Evolutionary conservation across 2,329 filamentous ascomycete genomes (phyloP).

Genomic region (Sclerotinia spermophila): DNA sequence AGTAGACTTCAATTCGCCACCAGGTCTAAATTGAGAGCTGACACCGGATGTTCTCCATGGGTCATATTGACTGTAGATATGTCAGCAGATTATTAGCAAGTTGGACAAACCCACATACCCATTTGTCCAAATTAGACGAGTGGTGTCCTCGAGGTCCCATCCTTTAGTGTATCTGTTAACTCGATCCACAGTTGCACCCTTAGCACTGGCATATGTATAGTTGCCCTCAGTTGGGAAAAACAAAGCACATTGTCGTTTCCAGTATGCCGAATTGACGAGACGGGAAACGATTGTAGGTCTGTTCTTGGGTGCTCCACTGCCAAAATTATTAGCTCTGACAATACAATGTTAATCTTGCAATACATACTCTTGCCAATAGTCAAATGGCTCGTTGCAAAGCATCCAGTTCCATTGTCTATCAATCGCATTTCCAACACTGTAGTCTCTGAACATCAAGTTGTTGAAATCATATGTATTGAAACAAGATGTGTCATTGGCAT

Average conservation of each 20-base stretch:
- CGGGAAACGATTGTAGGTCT: constrained; percentile 50
- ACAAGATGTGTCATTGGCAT: constrained; percentile 45
- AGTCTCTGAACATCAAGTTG: constrained; percentile 50
- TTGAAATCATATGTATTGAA: constrained; percentile 50
- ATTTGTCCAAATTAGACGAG: constrained; percentile 55
- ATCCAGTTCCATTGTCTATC: constrained; percentile 56
- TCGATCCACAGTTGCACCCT: constrained; percentile 45
- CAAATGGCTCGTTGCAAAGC: constrained; percentile 60
- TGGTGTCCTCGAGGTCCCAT: constrained; percentile 50
- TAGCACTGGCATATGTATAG: constrained; percentile 47
- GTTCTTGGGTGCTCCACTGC: constrained; percentile 44
- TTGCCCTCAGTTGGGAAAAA: constrained; percentile 51
- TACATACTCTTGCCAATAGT: constrained; percentile 51
- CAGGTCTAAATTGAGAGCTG: constrained; percentile 50
- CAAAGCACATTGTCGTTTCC: constrained; percentile 51
- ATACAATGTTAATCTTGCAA: neutral
- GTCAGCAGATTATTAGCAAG: constrained; percentile 13
- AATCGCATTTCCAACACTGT: constrained; percentile 43
- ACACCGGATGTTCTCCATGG: constrained; percentile 56
- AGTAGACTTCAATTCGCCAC: constrained; percentile 50
- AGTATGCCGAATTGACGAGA: constrained; percentile 50
- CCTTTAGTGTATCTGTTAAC: constrained; percentile 54
- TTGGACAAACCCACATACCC: constrained; percentile 38
- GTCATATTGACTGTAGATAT: constrained; percentile 46
- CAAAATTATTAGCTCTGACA: constrained; percentile 10